phyloP scores from a whole-genome alignment of 2,329 filamentous ascomycete species.

The Verticillium isaacii region DNA sequence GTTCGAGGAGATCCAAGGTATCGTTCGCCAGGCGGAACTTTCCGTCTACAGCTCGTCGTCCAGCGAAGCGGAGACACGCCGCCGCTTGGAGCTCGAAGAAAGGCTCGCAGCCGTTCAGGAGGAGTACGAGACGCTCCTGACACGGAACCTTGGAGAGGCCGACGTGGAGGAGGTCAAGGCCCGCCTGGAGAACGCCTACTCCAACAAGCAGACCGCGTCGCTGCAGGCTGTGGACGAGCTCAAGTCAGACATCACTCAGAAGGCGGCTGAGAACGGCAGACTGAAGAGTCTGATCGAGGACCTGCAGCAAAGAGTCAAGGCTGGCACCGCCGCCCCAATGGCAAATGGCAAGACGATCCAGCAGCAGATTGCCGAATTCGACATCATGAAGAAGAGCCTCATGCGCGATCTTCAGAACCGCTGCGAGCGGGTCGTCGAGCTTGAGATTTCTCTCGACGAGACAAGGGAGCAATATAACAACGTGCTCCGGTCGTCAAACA shows the following conservation, averaged over 20 bases:
- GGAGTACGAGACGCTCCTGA: constrained; percentile 79
- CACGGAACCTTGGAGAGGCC: constrained; percentile 69
- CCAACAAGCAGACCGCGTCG: constrained; percentile 69
- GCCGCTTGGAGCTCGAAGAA: constrained; percentile 71
- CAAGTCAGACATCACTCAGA: constrained; percentile 69
- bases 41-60: constrained; percentile 69
- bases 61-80: constrained; percentile 60
- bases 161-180: constrained; percentile 84
- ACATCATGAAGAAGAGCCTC: constrained; percentile 99
- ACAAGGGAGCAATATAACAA: constrained; percentile 99
- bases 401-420: constrained; percentile 99
- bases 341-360: constrained; percentile 86
- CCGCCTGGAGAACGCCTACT: constrained; percentile 71
- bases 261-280: constrained; percentile 75
- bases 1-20: constrained; percentile 84
- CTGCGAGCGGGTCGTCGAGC: constrained; percentile 94
- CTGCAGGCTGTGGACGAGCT: constrained; percentile 71
- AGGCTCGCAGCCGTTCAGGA: constrained; percentile 69
- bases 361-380: constrained; percentile 97
- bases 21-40: constrained; percentile 88
- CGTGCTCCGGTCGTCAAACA: constrained; percentile 92
- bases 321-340: constrained; percentile 53
- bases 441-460: constrained; percentile 96
- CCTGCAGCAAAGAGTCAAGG: constrained; percentile 69
- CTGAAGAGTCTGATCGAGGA: constrained; percentile 79